Conservation (phyloP, 345 rosid genomes). For the Lagerstroemia speciosa region DNA sequence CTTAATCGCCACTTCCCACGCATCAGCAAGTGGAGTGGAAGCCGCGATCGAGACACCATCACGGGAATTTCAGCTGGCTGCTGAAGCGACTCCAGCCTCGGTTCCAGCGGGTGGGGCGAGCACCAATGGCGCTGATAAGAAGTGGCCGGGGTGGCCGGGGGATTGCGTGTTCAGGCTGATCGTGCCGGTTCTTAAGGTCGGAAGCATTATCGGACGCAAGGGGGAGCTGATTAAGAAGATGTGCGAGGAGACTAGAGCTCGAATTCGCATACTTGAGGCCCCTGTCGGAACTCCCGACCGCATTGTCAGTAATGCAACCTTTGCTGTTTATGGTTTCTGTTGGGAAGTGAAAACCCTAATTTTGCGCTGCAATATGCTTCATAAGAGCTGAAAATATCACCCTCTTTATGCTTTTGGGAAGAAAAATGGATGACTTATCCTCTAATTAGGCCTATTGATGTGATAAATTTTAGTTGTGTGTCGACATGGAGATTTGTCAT, state of each 20-base stretch:
- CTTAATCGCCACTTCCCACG: neutral
- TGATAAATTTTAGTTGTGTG: neutral
- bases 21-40: neutral
- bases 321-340: neutral
- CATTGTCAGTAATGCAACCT: slow-evolving; percentile 32
- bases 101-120: neutral
- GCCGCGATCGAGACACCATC: neutral
- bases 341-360: neutral
- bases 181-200: slow-evolving; percentile 75
- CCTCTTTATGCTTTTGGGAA: neutral
- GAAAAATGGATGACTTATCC: neutral
- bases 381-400: neutral
- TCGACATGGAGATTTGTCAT: neutral
- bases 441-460: neutral
- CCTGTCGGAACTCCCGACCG: slow-evolving; percentile 59
- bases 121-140: slow-evolving; percentile 26
- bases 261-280: slow-evolving; percentile 74
- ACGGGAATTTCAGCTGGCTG: neutral
- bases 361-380: neutral
- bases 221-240: slow-evolving; percentile 87
- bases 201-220: slow-evolving; percentile 81
- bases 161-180: slow-evolving; percentile 72
- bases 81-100: neutral
- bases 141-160: slow-evolving; percentile 97
- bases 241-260: slow-evolving; percentile 86